phyloP scores from a whole-genome alignment of 2,329 filamentous ascomycete genomes.

The Rutstroemia sp. region DNA sequence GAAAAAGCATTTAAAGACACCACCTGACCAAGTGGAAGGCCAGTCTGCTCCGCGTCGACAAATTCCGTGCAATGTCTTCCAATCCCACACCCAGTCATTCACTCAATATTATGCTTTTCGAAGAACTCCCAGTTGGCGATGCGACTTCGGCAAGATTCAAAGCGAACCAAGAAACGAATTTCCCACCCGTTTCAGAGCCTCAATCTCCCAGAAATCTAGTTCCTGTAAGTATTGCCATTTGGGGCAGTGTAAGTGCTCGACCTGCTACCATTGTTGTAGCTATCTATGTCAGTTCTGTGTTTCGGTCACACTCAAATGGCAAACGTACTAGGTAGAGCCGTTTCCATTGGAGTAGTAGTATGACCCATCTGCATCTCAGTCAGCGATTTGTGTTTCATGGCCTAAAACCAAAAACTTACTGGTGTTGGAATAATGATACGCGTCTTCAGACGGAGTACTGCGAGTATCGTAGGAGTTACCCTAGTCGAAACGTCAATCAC shows the following conservation, averaged over 20 bases:
- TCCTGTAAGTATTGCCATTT: constrained; percentile 32
- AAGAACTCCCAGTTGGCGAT: too few species aligned
- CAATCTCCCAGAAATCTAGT: constrained; percentile 7
- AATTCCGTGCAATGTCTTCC: too few species aligned
- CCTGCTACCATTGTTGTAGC: constrained; percentile 48
- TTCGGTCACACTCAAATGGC: too few species aligned
- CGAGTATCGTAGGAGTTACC: constrained; percentile 63
- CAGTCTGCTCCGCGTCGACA: too few species aligned
- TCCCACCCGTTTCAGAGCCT: too few species aligned
- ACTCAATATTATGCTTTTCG: too few species aligned
- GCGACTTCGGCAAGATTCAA: too few species aligned
- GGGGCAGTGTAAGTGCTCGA: constrained; percentile 49
- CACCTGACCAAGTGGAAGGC: too few species aligned
- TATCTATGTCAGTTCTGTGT: too few species aligned
- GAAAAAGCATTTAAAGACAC: too few species aligned
- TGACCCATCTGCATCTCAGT: constrained; percentile 42
- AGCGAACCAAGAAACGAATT: too few species aligned
- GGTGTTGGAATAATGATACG: constrained; percentile 61
- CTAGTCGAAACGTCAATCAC: constrained; percentile 31
- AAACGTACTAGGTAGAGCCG: constrained; percentile 49
- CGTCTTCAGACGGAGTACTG: constrained; percentile 48
- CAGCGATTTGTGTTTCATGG: not conserved
- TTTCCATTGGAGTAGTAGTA: constrained; percentile 69
- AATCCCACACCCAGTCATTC: too few species aligned
- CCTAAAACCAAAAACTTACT: constrained; percentile 33